Evolutionary conservation across 257 asterid species (phyloP).

Genomic region (Scutellaria baicalensis): DNA sequence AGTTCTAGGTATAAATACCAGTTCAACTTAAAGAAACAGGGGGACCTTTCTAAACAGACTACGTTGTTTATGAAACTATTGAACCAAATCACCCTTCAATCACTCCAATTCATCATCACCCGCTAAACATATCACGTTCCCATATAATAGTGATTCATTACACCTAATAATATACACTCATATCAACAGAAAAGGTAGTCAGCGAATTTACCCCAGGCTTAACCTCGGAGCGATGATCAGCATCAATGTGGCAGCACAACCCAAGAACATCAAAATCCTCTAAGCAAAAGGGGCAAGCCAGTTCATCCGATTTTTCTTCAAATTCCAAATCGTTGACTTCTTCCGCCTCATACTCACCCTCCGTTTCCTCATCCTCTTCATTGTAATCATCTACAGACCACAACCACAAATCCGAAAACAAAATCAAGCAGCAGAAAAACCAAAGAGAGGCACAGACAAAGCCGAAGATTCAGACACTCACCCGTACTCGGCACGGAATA

Average conservation of each 20-base stretch:
- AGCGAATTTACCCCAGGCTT: conserved; percentile 58
- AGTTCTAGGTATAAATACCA: background rate
- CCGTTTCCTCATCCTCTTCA: conserved; percentile 50
- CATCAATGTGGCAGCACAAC: conserved; percentile 87
- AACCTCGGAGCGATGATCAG: conserved; percentile 77
- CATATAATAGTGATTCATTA: background rate
- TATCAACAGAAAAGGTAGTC: background rate
- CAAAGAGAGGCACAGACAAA: background rate
- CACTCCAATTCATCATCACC: background rate
- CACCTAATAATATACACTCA: background rate
- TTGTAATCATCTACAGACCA: conserved; percentile 29
- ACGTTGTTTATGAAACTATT: background rate
- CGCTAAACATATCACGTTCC: background rate
- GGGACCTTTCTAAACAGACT: background rate
- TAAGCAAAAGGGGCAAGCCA: conserved; percentile 82
- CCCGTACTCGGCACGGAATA: conserved; percentile 24
- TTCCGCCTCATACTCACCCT: conserved; percentile 47
- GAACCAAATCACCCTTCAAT: background rate
- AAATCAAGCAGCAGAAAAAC: background rate
- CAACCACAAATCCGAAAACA: background rate
- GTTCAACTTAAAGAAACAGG: background rate
- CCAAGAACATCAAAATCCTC: conserved; percentile 88
- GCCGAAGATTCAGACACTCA: conserved; percentile 6
- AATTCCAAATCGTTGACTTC: conserved; percentile 36
- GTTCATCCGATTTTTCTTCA: conserved; percentile 44